phyloP scores from a whole-genome alignment of 2,329 filamentous ascomycete genomes.

The Coniosporium tulheliwenetii region DNA sequence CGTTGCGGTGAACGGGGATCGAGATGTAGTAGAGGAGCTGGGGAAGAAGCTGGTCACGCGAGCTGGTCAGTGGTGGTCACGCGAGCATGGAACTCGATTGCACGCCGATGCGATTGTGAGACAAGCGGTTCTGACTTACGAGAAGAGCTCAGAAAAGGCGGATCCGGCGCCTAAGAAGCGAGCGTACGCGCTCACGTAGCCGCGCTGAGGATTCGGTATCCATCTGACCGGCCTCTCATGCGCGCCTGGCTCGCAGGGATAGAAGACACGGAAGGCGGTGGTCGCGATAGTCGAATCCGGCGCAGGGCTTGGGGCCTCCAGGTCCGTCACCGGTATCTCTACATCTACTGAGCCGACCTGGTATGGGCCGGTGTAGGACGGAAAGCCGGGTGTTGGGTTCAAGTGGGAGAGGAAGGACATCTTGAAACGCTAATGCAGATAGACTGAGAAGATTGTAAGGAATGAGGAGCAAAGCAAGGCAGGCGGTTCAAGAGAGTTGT shows the following conservation, averaged over 20 bases:
- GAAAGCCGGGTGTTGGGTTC: constrained; percentile 57
- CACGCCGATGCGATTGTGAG: constrained; percentile 1
- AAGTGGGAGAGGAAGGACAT: constrained; percentile 31
- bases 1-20: constrained; percentile 59
- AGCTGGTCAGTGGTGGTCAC: too few species aligned
- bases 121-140: constrained; percentile 13
- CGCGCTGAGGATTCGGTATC: constrained; percentile 62
- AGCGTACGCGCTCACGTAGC: constrained; percentile 60
- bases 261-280: constrained; percentile 68
- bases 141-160: constrained; percentile 24
- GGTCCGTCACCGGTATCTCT: constrained; percentile 51
- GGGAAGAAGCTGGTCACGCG: constrained; percentile 37
- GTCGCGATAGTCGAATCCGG: constrained; percentile 47
- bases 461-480: not conserved
- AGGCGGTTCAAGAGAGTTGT: not conserved
- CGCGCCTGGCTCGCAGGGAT: constrained; percentile 42
- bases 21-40: constrained; percentile 58
- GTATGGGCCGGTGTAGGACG: constrained; percentile 61
- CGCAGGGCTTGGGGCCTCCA: constrained; percentile 33
- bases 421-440: not conserved
- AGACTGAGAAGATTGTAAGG: too few species aligned
- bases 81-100: too few species aligned
- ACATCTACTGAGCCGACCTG: constrained; percentile 67
- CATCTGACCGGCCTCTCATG: constrained; percentile 50
- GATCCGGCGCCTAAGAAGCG: constrained; percentile 55